These are phyloP conservation scores for Multifurca ochricompacta DNA, from an alignment of 768 basidiomycete genomes.

Conservation along the genomic window DNA sequence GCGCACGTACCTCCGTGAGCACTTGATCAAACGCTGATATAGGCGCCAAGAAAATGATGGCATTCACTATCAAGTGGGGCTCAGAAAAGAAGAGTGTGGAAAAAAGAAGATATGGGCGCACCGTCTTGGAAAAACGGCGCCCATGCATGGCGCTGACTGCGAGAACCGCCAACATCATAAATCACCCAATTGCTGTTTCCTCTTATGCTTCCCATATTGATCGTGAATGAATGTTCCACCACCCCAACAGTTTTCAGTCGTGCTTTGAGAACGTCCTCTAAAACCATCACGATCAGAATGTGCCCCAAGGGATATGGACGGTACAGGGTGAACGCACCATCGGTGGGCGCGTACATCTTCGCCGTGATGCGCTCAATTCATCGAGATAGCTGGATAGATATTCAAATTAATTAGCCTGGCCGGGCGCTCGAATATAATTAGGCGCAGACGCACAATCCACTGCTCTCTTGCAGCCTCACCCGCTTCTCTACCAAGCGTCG, in stretches of 20 bases:
- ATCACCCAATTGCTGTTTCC: constrained; percentile 69
- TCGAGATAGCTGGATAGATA: constrained; percentile 55
- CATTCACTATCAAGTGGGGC: constrained; percentile 51
- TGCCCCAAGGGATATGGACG: not conserved
- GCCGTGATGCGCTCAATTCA: constrained; percentile 76
- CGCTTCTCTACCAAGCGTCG: constrained; percentile 55
- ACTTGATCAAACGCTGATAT: constrained; percentile 86
- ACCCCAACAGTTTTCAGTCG: constrained; percentile 79
- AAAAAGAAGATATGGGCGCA: constrained; percentile 29
- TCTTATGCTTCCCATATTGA: constrained; percentile 42
- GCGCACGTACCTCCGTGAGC: constrained; percentile 53
- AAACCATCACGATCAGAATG: not conserved
- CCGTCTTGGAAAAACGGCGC: constrained; percentile 85
- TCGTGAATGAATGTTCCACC: constrained; percentile 66
- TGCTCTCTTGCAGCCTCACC: constrained; percentile 70
- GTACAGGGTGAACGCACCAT: constrained; percentile 28
- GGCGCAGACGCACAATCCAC: constrained; percentile 62
- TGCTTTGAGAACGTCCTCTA: constrained; percentile 74
- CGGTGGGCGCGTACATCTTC: constrained; percentile 74
- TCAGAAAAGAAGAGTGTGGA: constrained; percentile 9
- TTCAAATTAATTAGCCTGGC: constrained; percentile 17
- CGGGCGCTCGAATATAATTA: not conserved
- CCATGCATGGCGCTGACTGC: constrained; percentile 80
- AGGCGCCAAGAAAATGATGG: constrained; percentile 83
- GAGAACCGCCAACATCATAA: constrained; percentile 79